Evolutionary conservation across 2,329 filamentous ascomycete species (phyloP).

Genomic region (Lachnellula arida): DNA sequence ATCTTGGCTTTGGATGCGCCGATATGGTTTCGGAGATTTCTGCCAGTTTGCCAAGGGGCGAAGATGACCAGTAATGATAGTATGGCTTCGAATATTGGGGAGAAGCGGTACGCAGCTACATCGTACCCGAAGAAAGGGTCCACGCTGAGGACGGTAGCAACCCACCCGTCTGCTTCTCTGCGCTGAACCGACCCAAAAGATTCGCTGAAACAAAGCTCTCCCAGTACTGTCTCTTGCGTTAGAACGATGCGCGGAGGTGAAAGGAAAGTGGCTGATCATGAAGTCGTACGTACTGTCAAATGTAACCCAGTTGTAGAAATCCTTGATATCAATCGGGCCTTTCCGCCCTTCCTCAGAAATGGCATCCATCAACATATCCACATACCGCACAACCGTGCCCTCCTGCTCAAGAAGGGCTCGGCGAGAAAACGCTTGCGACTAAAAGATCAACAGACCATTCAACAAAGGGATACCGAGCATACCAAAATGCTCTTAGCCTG

Average conservation of each 20-base stretch:
- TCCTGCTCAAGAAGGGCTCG: conserved; percentile 28
- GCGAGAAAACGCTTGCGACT: conserved; percentile 21
- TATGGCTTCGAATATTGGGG: neutral
- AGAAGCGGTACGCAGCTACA: neutral
- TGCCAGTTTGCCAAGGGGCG: neutral
- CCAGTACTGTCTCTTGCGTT: conserved; percentile 1
- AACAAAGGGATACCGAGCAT: neutral
- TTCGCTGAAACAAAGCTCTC: conserved; percentile 33
- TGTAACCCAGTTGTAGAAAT: conserved; percentile 15
- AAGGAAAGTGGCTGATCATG: no score
- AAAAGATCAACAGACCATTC: neutral
- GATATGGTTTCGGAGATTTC: neutral
- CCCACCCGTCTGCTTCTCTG: conserved; percentile 28
- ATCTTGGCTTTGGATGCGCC: neutral
- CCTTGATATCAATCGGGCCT: neutral
- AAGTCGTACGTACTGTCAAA: conserved; percentile 28
- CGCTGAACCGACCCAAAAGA: conserved; percentile 33
- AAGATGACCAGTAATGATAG: no score
- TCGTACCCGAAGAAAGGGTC: conserved; percentile 3
- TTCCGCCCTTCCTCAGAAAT: conserved; percentile 23
- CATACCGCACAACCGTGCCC: conserved; percentile 30
- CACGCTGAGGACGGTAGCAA: conserved; percentile 13
- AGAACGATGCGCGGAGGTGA: neutral
- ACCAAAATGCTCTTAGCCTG: neutral
- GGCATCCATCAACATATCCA: conserved; percentile 23